Conservation (phyloP, 2,329 filamentous ascomycete species). For the Berkeleyomyces rouxiae region DNA sequence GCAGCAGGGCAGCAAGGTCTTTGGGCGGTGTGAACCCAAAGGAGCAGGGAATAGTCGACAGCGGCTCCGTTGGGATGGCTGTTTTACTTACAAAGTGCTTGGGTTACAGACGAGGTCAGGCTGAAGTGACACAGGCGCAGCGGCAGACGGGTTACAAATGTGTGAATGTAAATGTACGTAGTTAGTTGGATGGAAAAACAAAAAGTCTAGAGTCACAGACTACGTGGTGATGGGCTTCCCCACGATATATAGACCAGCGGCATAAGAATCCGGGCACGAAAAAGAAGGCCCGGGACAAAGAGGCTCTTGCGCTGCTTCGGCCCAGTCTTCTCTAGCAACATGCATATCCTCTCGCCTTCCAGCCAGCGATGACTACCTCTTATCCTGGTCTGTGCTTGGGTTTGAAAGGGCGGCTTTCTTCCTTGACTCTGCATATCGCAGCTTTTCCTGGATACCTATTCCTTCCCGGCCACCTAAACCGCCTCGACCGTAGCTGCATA, state of each 20-base stretch:
- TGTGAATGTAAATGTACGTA: neutral
- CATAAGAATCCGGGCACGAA: neutral
- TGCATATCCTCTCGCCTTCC: neutral
- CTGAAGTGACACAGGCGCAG: neutral
- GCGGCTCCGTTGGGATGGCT: neutral
- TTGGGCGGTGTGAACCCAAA: conserved; percentile 2
- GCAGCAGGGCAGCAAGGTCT: neutral
- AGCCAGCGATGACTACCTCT: neutral
- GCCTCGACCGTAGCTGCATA: neutral
- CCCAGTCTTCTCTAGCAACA: neutral
- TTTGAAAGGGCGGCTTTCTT: neutral
- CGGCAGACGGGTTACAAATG: neutral
- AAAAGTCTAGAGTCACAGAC: neutral
- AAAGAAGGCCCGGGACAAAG: neutral
- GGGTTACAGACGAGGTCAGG: neutral
- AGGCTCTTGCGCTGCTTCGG: neutral
- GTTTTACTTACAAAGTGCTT: neutral
- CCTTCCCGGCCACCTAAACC: neutral
- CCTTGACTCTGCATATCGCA: neutral
- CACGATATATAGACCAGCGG: neutral
- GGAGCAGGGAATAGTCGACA: neutral
- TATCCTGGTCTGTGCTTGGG: neutral
- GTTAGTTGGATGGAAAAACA: neutral
- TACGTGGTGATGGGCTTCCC: neutral
- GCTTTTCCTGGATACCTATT: neutral